Conservation (phyloP, 2,329 filamentous ascomycete genomes). For the Huntiella bhutanensis region DNA sequence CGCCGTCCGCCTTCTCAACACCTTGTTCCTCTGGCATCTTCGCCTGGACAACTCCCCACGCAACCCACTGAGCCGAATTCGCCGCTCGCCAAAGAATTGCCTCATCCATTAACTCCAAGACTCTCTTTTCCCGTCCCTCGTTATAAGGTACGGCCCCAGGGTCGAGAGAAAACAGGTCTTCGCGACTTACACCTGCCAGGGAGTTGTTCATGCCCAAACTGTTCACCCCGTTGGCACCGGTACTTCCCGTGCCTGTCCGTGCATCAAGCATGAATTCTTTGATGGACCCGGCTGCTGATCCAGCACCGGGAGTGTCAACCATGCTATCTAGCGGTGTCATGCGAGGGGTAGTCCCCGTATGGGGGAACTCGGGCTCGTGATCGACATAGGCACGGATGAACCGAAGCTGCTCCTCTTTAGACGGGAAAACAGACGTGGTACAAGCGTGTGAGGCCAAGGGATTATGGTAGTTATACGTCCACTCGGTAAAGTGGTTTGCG, state of each 20-base stretch:
- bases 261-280: conserved; percentile 68
- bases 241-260: conserved; percentile 30
- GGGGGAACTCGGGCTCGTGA: conserved; percentile 52
- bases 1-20: conserved; percentile 12
- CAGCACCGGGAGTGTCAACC: conserved; percentile 20
- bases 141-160: conserved; percentile 19
- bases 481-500: conserved; percentile 95
- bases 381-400: conserved; percentile 77
- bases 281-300: conserved; percentile 30
- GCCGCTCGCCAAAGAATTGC: conserved; percentile 70
- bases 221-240: neutral
- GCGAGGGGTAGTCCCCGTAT: conserved; percentile 31
- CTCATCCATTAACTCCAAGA: conserved; percentile 57
- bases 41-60: conserved; percentile 93
- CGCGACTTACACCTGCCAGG: conserved; percentile 31
- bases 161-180: conserved; percentile 26
- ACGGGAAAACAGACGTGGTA: conserved; percentile 55
- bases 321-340: conserved; percentile 26
- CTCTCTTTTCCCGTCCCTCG: conserved; percentile 44
- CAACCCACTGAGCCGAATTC: conserved; percentile 79
- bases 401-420: conserved; percentile 57
- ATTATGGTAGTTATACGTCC: conserved; percentile 96
- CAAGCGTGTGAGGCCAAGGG: conserved; percentile 43
- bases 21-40: conserved; percentile 33
- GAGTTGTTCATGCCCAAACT: neutral